Conservation (phyloP, 768 basidiomycete species). For the Lanmaoa pseudosensibilis region DNA sequence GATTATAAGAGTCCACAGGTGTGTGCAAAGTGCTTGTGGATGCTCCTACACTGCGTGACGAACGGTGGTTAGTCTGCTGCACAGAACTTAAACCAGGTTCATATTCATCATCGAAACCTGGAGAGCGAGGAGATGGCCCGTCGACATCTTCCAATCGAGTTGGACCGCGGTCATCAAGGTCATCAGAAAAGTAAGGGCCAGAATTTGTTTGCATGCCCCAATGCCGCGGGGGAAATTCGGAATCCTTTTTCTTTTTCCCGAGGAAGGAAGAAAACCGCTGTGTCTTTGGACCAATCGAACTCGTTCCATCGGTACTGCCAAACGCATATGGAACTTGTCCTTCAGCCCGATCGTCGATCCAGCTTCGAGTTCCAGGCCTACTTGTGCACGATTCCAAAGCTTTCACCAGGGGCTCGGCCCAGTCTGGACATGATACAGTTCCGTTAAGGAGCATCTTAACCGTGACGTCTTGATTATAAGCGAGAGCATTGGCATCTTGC, state of each 20-base stretch:
- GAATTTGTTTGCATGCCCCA: slow-evolving; percentile 54
- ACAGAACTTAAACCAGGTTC: slow-evolving; percentile 42
- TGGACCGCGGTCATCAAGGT: slow-evolving; percentile 11
- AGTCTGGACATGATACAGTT: slow-evolving; percentile 66
- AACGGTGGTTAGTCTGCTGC: slow-evolving; percentile 29
- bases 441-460: slow-evolving; percentile 82
- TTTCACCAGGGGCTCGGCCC: slow-evolving; percentile 74
- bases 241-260: slow-evolving; percentile 46
- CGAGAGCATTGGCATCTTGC: slow-evolving; percentile 86
- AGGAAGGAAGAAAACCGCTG: slow-evolving; percentile 34
- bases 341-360: slow-evolving; percentile 57
- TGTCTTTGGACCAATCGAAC: slow-evolving; percentile 36
- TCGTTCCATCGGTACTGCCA: slow-evolving; percentile 10
- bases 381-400: slow-evolving; percentile 74
- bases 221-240: slow-evolving; percentile 59
- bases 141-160: slow-evolving; percentile 34
- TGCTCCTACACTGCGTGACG: slow-evolving; percentile 19
- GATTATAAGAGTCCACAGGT: slow-evolving; percentile 31
- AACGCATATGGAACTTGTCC: slow-evolving; percentile 57
- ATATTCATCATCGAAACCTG: slow-evolving; percentile 43
- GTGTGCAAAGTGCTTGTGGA: slow-evolving; percentile 3
- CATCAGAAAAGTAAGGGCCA: slow-evolving; percentile 57
- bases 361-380: slow-evolving; percentile 62
- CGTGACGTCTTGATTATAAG: slow-evolving; percentile 73
- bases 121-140: slow-evolving; percentile 15